A percentile compares a stretch with the other conserved stretches of the same genome.
Evolutionary conservation across 2,329 filamentous ascomycete species (phyloP).

Genomic region (Pseudocercospora macadamiae): DNA sequence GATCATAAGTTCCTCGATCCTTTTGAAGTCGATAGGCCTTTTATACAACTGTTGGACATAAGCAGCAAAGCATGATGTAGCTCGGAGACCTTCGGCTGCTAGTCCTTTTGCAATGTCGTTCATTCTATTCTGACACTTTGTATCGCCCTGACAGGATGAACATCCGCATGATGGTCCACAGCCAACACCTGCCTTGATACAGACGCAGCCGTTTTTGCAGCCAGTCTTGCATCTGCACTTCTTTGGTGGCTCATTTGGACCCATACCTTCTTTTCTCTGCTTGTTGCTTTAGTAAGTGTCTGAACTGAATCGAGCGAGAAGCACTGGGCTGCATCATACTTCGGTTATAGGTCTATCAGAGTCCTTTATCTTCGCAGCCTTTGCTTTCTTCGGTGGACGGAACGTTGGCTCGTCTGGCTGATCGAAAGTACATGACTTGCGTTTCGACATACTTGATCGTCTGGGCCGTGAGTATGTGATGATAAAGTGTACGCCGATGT

Average conservation of each 20-base stretch:
- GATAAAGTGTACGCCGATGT: too few species aligned
- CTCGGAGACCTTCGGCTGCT: not conserved
- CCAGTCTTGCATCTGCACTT: slow-evolving; percentile 7
- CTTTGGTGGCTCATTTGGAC: not conserved
- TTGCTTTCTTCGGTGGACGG: not conserved
- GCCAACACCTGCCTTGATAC: slow-evolving; percentile 1
- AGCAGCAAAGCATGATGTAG: not conserved
- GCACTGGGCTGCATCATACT: not conserved
- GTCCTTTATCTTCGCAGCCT: not conserved
- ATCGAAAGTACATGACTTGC: not conserved
- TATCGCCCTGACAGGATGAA: not conserved
- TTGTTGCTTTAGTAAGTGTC: not conserved
- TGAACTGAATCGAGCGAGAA: not conserved
- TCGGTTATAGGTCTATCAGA: not conserved
- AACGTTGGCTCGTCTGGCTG: too few species aligned
- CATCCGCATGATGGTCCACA: slow-evolving; percentile 5
- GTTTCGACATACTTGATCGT: not conserved
- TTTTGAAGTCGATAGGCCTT: not conserved
- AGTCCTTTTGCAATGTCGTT: not conserved
- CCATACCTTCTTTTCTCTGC: not conserved
- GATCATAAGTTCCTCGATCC: not conserved
- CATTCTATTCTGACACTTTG: not conserved
- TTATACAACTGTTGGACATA: not conserved
- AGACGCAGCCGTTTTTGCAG: slow-evolving; percentile 7
- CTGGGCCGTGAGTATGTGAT: too few species aligned